Evolutionary conservation across 441 rosid species (phyloP), one percentile per base, ranked within the genome.

Genomic region (Adansonia grandidieri): DNA sequence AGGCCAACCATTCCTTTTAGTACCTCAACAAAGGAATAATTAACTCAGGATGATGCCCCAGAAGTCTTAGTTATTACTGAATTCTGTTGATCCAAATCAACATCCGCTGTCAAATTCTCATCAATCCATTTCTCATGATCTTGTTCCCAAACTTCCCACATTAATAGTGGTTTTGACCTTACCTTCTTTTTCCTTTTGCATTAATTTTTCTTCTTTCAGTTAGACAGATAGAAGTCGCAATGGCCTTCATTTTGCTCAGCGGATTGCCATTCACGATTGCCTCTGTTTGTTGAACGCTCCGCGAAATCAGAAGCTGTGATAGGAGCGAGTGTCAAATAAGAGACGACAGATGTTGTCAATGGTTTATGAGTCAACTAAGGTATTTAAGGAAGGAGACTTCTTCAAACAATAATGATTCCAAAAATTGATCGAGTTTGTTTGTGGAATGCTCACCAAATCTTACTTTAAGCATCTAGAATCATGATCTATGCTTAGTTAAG

Each of bases 1-100:
- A 96, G 28, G 98, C 95, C 83, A 96, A 74, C 96, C 97, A 96
- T 74, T 96, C 98, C 80, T 91, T 96, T 73, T 94, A 98, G 85
- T 94, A 94, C 80, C 98, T 91, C 82, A 96, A 85, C 70, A 96
- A 81, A 56, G 96, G 93, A 80, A 89, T 84, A 45, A 85, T 84
- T 87, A 96, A 86, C 54, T 92, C 92, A 32, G 2, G 91, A 67
- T 53, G 99, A 88, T 48, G 96, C 83, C 79, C 93, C 97, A 1
- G 78, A 87, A 13, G 89, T 86, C 86, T 88, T 95, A 56, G 78
- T 47, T 19, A 86, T 80, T 66, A 83, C 75, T 22, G 78, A 87
- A 75, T 81, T 86, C 77, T 86, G 90, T 75, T 86, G 78, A 80
- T 91, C 94, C 79, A 89, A 80, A 85, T 91, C 91, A 80, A 85